Evolutionary conservation across 2,329 filamentous ascomycete genomes (phyloP), one percentile per base, ranked within the genome.

Genomic region (Aspergillus bombycis): DNA sequence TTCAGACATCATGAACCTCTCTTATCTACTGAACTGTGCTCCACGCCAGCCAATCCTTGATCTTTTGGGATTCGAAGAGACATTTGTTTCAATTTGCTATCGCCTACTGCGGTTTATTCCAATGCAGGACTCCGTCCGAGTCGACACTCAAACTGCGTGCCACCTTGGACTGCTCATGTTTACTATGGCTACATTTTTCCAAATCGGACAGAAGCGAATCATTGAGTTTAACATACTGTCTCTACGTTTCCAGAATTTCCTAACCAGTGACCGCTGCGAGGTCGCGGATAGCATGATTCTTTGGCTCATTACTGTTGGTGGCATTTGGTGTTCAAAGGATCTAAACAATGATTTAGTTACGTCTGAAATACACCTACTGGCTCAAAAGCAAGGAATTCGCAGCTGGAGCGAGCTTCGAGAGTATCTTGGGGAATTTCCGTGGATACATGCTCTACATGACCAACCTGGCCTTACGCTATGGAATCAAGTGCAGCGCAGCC

Each of bases 31-130:
- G 16, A 66, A 66, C 26, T 23, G 19, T 6, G 10, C 30, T 28
- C 53, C 60, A 34, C 16, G 19, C 16, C 53, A 53, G 19, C 14
- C 38, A 4, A 53, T 34, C 4, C 14, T 66, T 10, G 60, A 64
- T 26, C 30, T 58, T 2, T 8, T 62, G 11, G 30, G 36, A 1
- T 66, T 64, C 32, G 52, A 58, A 45, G 64, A 66, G 36, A 43
- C 56, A 6, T 38, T 66, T 5, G 28, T 64, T 19, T 66, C 64
- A 19, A 28, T 66, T 38, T 62, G 62, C 30, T 62, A 58, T 45
- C 46, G 64, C 14, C 54, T 66, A 4, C 53, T 62, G 11, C 54
- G 41, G 3, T 66, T 66, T 30, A 41, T 48, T 16, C 50, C 60
- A 21, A 48, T 66, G 3, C 41, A 52, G 4, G 30, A 61, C 19